Base-by-base conservation (phyloP, 2,329 filamentous ascomycete species). In the Hymenoscyphus linearis region DNA sequence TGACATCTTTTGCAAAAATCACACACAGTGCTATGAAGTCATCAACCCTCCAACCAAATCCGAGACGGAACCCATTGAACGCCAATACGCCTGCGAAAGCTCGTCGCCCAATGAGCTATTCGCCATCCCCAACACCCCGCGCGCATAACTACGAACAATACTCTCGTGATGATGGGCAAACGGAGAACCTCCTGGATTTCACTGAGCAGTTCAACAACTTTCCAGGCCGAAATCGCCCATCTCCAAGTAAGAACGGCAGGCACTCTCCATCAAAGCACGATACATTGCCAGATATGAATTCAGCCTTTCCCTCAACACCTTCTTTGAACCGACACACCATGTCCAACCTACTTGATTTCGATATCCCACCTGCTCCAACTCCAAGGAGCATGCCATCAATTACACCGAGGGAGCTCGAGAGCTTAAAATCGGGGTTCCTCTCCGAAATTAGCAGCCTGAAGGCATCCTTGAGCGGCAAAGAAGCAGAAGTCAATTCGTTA, bases 391-490 rank as follows among this genome's bases (percentile, higher is more conserved):
- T 98, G 40, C 95, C 95, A 0, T 91, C 88, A 9, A 89, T 98
- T 67, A 96, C 93, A 1, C 90, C 95, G 1, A 86, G 95, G 36
- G 95, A 99, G 76, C 80, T 98, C 2, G 95, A 99, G 73, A 90
- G 89, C 14, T 81, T 98, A 63, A 98, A 98, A 74, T 97, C 93
- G 0, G 84, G 84, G 26, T 96, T 96, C 69, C 82, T 96, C 57
- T 96, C 93, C 0, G 91, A 98, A 73, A 96, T 99, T 62, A 96
- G 91, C 64, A 91, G 90, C n/a, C 83, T 99, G 18, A 95, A 91
- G 71, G 95, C 95, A 2, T 93, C 91, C 10, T 80, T 99, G 10
- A 93, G 88, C 69, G 95, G 95, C 55, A 96, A 95, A 71, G 93
- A 98, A 73, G 93, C 93, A 5, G 93, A 98, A 74, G 91, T 95